These are phyloP conservation scores for Obelidium mucronatum DNA, from an alignment of 192 early-diverging fungal genomes.

Conservation along the genomic window DNA sequence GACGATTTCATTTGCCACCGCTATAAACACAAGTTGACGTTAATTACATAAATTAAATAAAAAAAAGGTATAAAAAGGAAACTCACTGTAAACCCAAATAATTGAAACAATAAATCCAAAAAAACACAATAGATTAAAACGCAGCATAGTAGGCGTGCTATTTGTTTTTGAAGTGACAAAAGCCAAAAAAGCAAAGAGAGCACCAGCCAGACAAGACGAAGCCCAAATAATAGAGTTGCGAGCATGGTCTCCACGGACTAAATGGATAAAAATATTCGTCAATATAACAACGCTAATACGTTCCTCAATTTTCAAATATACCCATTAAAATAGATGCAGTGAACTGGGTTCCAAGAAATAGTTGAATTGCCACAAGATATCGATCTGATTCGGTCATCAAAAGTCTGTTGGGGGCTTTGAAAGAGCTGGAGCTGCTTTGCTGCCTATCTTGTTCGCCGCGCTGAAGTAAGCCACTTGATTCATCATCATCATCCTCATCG, in stretches of 20 bases:
- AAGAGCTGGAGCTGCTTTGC: not conserved
- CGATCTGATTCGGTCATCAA: slow-evolving; percentile 54
- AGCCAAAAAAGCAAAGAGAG: slow-evolving; percentile 12
- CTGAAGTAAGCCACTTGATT: not conserved
- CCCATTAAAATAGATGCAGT: slow-evolving; percentile 39
- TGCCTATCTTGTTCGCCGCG: slow-evolving; percentile 33
- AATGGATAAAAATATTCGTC: not conserved
- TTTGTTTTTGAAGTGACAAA: slow-evolving; percentile 27
- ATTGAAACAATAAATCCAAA: slow-evolving; percentile 82
- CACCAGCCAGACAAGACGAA: slow-evolving; percentile 28
- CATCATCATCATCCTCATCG: slow-evolving; percentile 26
- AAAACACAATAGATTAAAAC: slow-evolving; percentile 37
- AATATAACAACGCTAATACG: slow-evolving; percentile 3
- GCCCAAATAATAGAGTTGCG: slow-evolving; percentile 39
- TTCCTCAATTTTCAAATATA: too few relatives aligned
- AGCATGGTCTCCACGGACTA: slow-evolving; percentile 32
- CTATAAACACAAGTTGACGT: not conserved
- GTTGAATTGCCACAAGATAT: slow-evolving; percentile 66
- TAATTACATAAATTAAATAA: not conserved
- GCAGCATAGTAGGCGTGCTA: slow-evolving; percentile 26
- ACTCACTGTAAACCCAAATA: slow-evolving; percentile 78
- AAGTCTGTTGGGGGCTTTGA: slow-evolving; percentile 8
- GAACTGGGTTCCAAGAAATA: slow-evolving; percentile 64
- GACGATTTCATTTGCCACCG: slow-evolving; percentile 91
- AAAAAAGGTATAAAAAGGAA: not conserved